Evolutionary conservation across 2,329 filamentous ascomycete genomes (phyloP).

Genomic region (Onygenales sp.): DNA sequence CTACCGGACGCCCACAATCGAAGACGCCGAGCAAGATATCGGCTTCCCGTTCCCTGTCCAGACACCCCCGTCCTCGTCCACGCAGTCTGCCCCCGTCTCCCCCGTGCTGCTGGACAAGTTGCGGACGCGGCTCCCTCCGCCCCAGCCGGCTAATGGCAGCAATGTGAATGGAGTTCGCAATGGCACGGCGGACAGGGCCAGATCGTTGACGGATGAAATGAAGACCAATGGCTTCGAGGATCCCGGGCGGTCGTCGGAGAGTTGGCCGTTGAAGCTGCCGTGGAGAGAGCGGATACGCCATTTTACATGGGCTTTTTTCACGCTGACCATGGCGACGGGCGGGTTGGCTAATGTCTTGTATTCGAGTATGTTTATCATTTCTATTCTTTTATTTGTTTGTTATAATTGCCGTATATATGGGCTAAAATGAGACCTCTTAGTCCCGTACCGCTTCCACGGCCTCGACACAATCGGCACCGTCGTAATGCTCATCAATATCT

Average conservation of each 20-base stretch:
- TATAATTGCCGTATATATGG: conserved; percentile 5
- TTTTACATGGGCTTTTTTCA: conserved; percentile 73
- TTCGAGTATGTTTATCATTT: conserved; percentile 39
- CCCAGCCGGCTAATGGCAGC: not conserved
- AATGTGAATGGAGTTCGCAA: not conserved
- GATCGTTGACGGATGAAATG: conserved; percentile 1
- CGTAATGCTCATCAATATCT: conserved; percentile 55
- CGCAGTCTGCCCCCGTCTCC: not conserved
- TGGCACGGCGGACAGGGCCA: not conserved
- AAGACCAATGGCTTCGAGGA: not conserved
- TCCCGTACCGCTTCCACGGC: conserved; percentile 48
- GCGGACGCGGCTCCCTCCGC: not conserved
- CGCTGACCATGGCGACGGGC: conserved; percentile 55
- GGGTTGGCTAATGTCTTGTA: conserved; percentile 52
- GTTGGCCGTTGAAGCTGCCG: conserved; percentile 21
- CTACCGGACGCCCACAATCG: conserved; percentile 36
- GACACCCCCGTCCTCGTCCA: not conserved
- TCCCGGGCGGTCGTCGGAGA: conserved; percentile 9
- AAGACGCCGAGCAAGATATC: conserved; percentile 27
- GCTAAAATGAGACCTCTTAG: conserved; percentile 10
- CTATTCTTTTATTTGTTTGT: conserved; percentile 26
- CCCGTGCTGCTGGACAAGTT: not conserved
- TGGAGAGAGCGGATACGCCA: conserved; percentile 51
- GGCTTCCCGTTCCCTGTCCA: conserved; percentile 9
- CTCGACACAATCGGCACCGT: conserved; percentile 50